Evolutionary conservation across 2,329 filamentous ascomycete genomes (phyloP).

Genomic region (Thelonectria olida): DNA sequence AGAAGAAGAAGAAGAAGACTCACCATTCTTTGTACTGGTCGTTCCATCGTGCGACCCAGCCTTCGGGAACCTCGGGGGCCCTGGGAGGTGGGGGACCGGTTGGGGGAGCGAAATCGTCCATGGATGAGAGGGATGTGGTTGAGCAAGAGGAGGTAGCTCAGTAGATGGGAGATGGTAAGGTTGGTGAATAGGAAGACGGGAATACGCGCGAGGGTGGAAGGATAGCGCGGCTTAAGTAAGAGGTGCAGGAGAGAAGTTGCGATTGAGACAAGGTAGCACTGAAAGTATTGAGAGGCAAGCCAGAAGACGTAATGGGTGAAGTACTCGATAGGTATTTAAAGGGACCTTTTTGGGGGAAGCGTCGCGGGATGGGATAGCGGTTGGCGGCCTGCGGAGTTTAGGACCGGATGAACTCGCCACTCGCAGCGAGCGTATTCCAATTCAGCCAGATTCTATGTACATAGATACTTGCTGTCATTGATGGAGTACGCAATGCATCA

Average conservation of each 20-base stretch:
- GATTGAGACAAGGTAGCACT: neutral
- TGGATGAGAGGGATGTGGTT: conserved; percentile 36
- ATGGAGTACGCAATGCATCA: neutral
- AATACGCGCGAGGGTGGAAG: neutral
- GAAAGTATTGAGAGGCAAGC: neutral
- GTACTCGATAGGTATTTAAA: neutral
- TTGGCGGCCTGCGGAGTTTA: conserved; percentile 6
- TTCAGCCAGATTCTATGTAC: conserved; percentile 1
- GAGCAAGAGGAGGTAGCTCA: neutral
- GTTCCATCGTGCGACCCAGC: conserved; percentile 89
- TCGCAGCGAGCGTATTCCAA: neutral
- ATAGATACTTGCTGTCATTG: neutral
- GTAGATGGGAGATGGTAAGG: neutral
- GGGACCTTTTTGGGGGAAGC: neutral
- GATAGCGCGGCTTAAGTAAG: neutral
- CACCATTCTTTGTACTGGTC: conserved; percentile 88
- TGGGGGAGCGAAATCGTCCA: conserved; percentile 65
- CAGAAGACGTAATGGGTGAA: no score
- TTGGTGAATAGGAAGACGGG: no score
- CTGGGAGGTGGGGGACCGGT: conserved; percentile 65
- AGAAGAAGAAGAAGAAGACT: conserved; percentile 26
- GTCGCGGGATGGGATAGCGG: neutral
- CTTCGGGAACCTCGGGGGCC: conserved; percentile 70
- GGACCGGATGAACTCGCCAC: conserved; percentile 6
- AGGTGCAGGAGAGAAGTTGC: neutral